These are phyloP conservation scores for Lodderomyces beijingensis DNA, from an alignment of 1,139 yeast genomes.

Conservation along the genomic window DNA sequence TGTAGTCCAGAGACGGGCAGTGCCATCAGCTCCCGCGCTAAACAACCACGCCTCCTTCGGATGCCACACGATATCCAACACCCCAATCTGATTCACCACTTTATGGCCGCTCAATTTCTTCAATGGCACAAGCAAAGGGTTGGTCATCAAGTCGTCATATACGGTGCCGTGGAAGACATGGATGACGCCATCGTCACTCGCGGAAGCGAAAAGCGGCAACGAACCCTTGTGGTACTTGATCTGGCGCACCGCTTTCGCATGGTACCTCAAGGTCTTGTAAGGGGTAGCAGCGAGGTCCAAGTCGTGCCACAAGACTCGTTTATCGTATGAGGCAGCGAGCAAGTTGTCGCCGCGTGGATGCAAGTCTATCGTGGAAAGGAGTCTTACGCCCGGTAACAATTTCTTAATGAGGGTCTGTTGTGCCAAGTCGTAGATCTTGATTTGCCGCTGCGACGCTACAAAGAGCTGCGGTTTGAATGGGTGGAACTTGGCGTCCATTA, in stretches of 20 bases:
- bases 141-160: conserved; percentile 92
- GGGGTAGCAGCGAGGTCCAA: conserved; percentile 86
- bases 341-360: conserved; percentile 97
- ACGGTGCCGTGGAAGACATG: conserved; percentile 97
- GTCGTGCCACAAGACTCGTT: conserved; percentile 97
- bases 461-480: conserved; percentile 93
- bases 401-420: conserved; percentile 81
- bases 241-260: conserved; percentile 88
- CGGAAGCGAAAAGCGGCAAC: conserved; percentile 88
- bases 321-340: conserved; percentile 88
- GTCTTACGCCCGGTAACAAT: conserved; percentile 90
- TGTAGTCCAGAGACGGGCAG: conserved; percentile 95
- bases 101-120: conserved; percentile 94
- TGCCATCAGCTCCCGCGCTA: conserved; percentile 97
- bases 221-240: conserved; percentile 82
- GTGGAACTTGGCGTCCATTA: conserved; percentile 95
- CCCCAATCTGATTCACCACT: conserved; percentile 76
- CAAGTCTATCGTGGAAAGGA: conserved; percentile 87
- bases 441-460: conserved; percentile 90
- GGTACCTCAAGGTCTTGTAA: conserved; percentile 91
- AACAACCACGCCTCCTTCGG: conserved; percentile 98
- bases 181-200: conserved; percentile 92
- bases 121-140: conserved; percentile 92
- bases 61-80: conserved; percentile 91
- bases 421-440: conserved; percentile 85